Percentiles rank a stretch among this genome's conserved stretches.
These are phyloP conservation scores for Centrapalus pauciflorus DNA, from an alignment of 129 eudicot species.

Conservation along the genomic window DNA sequence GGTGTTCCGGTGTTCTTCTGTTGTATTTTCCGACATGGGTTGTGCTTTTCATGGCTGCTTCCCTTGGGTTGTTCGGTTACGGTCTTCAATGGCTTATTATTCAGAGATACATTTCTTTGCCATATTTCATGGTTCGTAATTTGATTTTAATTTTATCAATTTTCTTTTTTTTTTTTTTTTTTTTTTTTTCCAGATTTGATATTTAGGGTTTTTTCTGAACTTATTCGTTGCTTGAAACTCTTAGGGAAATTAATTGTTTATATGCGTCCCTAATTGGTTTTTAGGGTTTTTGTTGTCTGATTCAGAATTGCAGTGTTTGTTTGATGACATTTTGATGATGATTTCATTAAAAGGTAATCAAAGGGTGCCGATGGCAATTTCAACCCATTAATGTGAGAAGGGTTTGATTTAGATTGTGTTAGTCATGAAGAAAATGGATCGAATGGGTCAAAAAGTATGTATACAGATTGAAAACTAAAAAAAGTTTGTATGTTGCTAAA, in stretches of 20 bases:
- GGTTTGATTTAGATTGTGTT: too few relatives aligned
- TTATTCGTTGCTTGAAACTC: not conserved
- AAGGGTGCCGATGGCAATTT: too few relatives aligned
- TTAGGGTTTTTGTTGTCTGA: not conserved
- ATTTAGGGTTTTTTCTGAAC: not conserved
- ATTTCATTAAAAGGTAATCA: too few relatives aligned
- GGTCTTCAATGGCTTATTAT: slow-evolving; percentile 62
- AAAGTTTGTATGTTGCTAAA: too few relatives aligned
- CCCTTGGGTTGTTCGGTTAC: slow-evolving; percentile 52
- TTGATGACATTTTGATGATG: too few relatives aligned
- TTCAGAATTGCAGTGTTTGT: too few relatives aligned
- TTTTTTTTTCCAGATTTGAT: not conserved
- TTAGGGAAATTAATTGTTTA: not conserved
- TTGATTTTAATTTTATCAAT: not conserved
- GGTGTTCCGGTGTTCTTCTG: slow-evolving; percentile 57
- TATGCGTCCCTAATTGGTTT: not conserved
- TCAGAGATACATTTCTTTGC: slow-evolving; percentile 33
- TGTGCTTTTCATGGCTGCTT: slow-evolving; percentile 51
- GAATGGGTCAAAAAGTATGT: too few relatives aligned
- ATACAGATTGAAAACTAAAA: too few relatives aligned
- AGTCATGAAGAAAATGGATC: too few relatives aligned
- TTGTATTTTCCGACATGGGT: slow-evolving; percentile 52
- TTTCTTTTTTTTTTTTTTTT: not conserved
- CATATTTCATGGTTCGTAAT: slow-evolving; percentile 53
- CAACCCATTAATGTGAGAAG: too few relatives aligned